Base-by-base conservation (phyloP, 805 yeast species). In the Isabelozyma pseudorhagii region DNA sequence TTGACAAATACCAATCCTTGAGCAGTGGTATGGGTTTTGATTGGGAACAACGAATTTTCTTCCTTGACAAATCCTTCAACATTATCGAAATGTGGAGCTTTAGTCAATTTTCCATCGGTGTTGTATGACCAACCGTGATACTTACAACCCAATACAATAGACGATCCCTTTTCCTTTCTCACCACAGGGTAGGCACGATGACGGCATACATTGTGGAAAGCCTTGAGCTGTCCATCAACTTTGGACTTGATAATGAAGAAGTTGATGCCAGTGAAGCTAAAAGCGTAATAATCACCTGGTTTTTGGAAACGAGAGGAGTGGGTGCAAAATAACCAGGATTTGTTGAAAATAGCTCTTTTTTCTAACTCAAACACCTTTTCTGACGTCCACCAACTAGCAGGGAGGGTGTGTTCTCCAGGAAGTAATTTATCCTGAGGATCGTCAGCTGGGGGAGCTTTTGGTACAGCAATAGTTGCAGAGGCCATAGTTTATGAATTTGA, bases 111-210 rank as follows among this genome's bases (percentile, higher is more conserved):
- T 4, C 87, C 87, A 54, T 81, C 83, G n/a, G 83, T 69, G 59
- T 80, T 80, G 67, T 82, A 82, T 25, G 83, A 76, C 87, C 86
- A 82, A 21, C 86, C 86, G 56, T 82, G 86, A 62, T 82, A 82
- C 56, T 79, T 76, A 64, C 87, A 82, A 40, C 85, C 85, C 34
- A 82, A 65, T 40, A 82, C 73, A 14, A 71, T 72, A 2, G 85
- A 75, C n/a, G 83, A 79, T 27, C 87, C 87, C 54, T 77, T 67
- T 36, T 80, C 80, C 59, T 82, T 82, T 62, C 79, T 73, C 27
- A 82, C 78, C 40, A 82, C 83, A 1, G 87, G 87, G 56, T 75
- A 82, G 6, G 85, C 86, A 60, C 86, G 71, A 66, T 82, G 87
- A 57, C 86, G 82, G 58, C 87, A 82, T 38, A 82, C 80, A 57